These are phyloP conservation scores for Umbelopsis sp. DNA, from an alignment of 192 early-diverging fungal genomes.

Conservation along the genomic window DNA sequence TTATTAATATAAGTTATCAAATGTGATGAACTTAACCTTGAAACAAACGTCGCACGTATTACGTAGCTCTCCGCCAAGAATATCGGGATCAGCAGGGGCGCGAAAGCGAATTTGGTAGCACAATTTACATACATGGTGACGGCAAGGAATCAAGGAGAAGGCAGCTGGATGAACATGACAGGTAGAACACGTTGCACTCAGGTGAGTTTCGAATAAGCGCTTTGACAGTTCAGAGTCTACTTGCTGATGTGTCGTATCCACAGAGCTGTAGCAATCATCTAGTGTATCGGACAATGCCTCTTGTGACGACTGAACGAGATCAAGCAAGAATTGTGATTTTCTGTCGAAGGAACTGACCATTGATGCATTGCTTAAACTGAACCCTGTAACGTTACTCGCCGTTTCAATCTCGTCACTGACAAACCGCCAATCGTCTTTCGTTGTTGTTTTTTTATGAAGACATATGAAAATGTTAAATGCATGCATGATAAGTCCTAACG, in stretches of 20 bases:
- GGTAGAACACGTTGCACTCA: background rate
- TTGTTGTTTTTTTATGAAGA: too few species aligned
- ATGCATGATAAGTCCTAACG: background rate
- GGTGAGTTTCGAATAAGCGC: background rate
- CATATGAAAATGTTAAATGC: background rate
- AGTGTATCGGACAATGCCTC: background rate
- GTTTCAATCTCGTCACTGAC: background rate
- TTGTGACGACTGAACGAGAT: background rate
- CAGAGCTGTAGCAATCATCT: background rate
- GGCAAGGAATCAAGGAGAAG: background rate
- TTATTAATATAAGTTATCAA: too few species aligned
- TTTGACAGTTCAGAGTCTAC: too few species aligned
- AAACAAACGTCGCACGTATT: background rate
- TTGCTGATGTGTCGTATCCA: background rate
- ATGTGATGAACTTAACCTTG: background rate
- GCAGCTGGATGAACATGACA: background rate
- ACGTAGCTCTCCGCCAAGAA: background rate
- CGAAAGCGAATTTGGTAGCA: slow-evolving; percentile 10
- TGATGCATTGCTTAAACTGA: background rate
- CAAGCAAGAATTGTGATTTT: background rate
- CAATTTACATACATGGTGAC: background rate
- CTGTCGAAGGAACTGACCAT: background rate
- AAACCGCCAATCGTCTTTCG: too few species aligned
- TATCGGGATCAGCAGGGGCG: background rate
- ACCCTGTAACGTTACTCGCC: background rate